Evolutionary conservation across 1,284 basidiomycete species (phyloP).

Genomic region (Xanthoconium separans): DNA sequence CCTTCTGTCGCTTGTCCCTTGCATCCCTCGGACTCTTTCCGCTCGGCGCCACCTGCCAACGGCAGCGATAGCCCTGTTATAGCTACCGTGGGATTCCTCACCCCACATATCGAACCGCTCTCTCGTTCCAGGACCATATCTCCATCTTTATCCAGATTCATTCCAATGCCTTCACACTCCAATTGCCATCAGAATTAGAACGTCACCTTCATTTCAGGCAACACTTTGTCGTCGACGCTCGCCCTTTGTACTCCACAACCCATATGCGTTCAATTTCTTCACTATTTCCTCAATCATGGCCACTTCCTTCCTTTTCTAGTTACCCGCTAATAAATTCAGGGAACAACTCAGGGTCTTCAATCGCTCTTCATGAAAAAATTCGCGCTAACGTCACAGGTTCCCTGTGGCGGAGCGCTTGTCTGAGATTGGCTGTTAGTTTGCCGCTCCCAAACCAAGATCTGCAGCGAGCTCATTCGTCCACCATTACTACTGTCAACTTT

Average conservation of each 20-base stretch:
- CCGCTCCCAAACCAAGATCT: conserved; percentile 6
- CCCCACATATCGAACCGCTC: neutral
- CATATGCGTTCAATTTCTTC: too few species aligned
- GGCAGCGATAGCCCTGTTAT: conserved; percentile 1
- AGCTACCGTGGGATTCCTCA: conserved; percentile 3
- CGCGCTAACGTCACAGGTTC: conserved; percentile 12
- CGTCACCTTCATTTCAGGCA: conserved; percentile 7
- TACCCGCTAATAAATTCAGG: neutral
- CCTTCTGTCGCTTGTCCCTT: neutral
- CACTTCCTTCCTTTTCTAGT: conserved; percentile 6
- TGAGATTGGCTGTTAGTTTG: conserved; percentile 11
- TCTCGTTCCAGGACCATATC: neutral
- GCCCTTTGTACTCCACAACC: too few species aligned
- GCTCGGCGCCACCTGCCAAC: conserved; percentile 12
- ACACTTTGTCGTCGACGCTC: neutral
- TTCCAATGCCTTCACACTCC: conserved; percentile 9
- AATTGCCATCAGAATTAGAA: neutral
- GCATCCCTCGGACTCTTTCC: neutral
- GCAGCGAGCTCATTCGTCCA: too few species aligned
- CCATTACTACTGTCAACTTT: too few species aligned
- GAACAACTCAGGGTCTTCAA: neutral
- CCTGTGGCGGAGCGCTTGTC: conserved; percentile 7
- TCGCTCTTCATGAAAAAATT: neutral
- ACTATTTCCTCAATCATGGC: too few species aligned
- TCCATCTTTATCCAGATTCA: conserved; percentile 5